Evolutionary conservation across 2,329 filamentous ascomycete genomes (phyloP), one percentile per base, ranked within the genome.

Genomic region (Cladophialophora bantiana): DNA sequence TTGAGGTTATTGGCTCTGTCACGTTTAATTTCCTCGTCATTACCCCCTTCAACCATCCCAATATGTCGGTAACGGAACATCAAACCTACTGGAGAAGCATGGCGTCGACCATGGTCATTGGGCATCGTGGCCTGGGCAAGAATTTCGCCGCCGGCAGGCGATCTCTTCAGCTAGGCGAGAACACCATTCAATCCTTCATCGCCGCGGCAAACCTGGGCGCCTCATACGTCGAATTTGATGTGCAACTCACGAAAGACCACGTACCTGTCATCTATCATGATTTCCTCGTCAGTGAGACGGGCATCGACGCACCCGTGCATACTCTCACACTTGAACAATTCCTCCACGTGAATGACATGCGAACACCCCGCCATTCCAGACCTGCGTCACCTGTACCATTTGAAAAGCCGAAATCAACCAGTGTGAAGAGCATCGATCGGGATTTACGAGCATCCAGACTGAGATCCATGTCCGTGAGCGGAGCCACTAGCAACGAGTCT

Each of bases 191-290:
- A 72, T 98, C 95, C 0, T 99, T 99, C 79, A 97, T 98, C 75
- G 93, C 94, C 2, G 95, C 95, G 1, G 94, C 94, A 52, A 98
- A 97, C 72, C 80, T 99, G 59, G 95, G 95, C 7, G 95, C 88
- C 12, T 86, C 85, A 9, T 90, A 90, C 73, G 87, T 90, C 40
- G 88, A 90, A 73, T 87, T 88, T 74, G 95, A 99, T 76, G 95
- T 99, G 0, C 95, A 99, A 77, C 83, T 99, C 45, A 99, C 95
- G n/a, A 99, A 99, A 76, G 95, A 99, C 76, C 93, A 96, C 74
- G 93, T 99, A 1, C 95, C 95, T 0, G 94, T 99, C 71, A 97
- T 99, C 74, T 99, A 99, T 76, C 95, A 99, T 76, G 95, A 99
- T 78, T 99, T 99, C 75, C 84, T 98, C 13, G 95, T 99, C 77